Conservation (phyloP, 2,329 filamentous ascomycete species). For the Fusarium pilosicola region DNA sequence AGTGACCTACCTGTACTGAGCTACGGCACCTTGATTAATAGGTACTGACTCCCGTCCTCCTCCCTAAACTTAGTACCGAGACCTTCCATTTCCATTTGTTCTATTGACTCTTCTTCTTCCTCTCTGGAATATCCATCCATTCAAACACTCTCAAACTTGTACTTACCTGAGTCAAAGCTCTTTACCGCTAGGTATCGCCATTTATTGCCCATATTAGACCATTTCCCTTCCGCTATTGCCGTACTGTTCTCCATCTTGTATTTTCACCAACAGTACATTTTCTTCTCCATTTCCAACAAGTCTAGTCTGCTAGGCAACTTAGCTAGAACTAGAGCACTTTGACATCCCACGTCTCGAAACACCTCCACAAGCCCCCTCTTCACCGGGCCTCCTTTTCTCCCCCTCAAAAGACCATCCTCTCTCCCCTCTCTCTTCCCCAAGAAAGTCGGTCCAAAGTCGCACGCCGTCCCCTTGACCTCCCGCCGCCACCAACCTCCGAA, state of each 20-base stretch:
- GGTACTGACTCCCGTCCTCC: background rate
- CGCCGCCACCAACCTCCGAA: slow-evolving; percentile 28
- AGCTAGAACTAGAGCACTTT: slow-evolving; percentile 18
- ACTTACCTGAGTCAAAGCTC: background rate
- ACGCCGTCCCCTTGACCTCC: slow-evolving; percentile 32
- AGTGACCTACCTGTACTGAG: background rate
- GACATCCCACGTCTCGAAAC: slow-evolving; percentile 32
- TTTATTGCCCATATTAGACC: background rate
- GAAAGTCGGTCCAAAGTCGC: slow-evolving; percentile 19
- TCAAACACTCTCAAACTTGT: background rate
- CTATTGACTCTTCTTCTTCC: background rate
- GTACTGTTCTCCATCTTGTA: background rate
- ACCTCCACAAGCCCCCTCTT: slow-evolving; percentile 35
- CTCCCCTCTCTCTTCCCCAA: slow-evolving; percentile 25
- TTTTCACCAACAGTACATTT: background rate
- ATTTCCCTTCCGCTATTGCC: background rate
- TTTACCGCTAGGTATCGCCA: slow-evolving; percentile 1
- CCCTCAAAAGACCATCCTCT: slow-evolving; percentile 31
- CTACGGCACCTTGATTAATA: background rate
- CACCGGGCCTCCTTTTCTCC: slow-evolving; percentile 25
- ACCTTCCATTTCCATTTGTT: background rate
- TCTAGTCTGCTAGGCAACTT: background rate
- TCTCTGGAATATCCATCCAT: slow-evolving; percentile 1
- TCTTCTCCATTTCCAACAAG: background rate
- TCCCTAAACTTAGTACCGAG: background rate